Evolutionary conservation across 352 stramenopile species (phyloP), one percentile per base, ranked within the genome.

Genomic region (Phytophthora citrophthora): DNA sequence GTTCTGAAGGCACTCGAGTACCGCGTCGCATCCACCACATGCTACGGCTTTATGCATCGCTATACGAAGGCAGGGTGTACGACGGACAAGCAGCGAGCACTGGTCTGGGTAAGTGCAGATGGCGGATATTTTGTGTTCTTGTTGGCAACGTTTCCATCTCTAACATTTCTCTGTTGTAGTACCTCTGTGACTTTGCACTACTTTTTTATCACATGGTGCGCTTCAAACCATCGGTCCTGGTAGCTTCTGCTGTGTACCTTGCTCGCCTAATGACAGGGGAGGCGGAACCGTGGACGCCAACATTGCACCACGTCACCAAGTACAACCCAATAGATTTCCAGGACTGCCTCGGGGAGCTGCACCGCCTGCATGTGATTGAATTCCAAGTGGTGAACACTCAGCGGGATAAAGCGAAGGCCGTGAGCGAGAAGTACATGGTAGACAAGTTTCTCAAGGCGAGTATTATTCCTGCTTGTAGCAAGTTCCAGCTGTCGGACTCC

Each of bases 351-450:
- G 56, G 84, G 39, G 79, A 89, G 44, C 69, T 94, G n/a, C 71
- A 77, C 43, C 77, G 72, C 15, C 75, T 93, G 9, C 83, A 94
- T 55, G 64, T 61, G 18, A 64, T 76, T 34, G 86, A 94, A 66
- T 74, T 69, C 59, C 64, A 88, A 27, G 72, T 92, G 26, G 77
- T 91, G 8, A 66, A 64, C 31, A 88, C 65, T 4, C 77, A 93
- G 56, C 78, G 81, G 23, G 83, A 93, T 51, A 93, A 93, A 66
- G 86, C 79, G 12, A 93, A 93, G 58, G 86, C 86, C 10, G 77
- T 94, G 49, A 94, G 82, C 47, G 86, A 94, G 61, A 94, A 94
- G 63, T 94, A 91, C 50, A 48, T 90, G 47, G 66, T 65, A 4
- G 81, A 91, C 18, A 91, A 91, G 52, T 90, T 89, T 51, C 69